Conservation (phyloP, 805 yeast species). For the Pichia californica region DNA sequence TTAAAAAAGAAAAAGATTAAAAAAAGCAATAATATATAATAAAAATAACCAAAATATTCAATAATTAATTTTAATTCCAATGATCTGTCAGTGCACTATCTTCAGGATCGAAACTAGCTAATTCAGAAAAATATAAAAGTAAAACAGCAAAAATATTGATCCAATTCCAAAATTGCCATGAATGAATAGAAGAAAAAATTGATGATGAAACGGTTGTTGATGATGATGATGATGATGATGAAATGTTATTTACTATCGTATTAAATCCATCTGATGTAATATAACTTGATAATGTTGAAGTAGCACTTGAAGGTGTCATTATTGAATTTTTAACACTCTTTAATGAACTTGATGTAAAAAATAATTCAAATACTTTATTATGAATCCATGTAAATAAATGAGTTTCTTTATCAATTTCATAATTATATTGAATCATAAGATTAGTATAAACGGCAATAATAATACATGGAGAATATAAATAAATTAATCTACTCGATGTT, state of each 20-base stretch:
- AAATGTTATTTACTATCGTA: not conserved
- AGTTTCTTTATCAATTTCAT: constrained; percentile 57
- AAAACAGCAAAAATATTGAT: constrained; percentile 78
- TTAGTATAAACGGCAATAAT: constrained; percentile 94
- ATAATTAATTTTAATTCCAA: constrained; percentile 18
- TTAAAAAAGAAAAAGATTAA: not conserved
- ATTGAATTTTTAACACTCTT: not conserved
- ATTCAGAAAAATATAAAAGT: constrained; percentile 72
- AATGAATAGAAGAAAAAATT: constrained; percentile 33
- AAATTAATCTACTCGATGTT: constrained; percentile 48
- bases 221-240: not conserved
- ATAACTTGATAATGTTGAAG: not conserved
- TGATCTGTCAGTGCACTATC: constrained; percentile 30
- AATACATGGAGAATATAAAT: constrained; percentile 89
- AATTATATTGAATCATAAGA: constrained; percentile 81
- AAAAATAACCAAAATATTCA: not conserved
- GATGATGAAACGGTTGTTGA: constrained; percentile 1
- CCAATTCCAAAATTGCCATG: constrained; percentile 99
- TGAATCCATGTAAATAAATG: constrained; percentile 29
- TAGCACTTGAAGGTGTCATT: not conserved
- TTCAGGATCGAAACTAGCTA: constrained; percentile 37
- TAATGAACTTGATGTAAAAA: constrained; percentile 8
- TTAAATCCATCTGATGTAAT: not conserved
- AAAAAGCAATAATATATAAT: not conserved
- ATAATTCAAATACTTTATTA: constrained; percentile 15